Conservation (phyloP, 2,329 filamentous ascomycete genomes). For the Aspergillus pseudoviridinutans region DNA sequence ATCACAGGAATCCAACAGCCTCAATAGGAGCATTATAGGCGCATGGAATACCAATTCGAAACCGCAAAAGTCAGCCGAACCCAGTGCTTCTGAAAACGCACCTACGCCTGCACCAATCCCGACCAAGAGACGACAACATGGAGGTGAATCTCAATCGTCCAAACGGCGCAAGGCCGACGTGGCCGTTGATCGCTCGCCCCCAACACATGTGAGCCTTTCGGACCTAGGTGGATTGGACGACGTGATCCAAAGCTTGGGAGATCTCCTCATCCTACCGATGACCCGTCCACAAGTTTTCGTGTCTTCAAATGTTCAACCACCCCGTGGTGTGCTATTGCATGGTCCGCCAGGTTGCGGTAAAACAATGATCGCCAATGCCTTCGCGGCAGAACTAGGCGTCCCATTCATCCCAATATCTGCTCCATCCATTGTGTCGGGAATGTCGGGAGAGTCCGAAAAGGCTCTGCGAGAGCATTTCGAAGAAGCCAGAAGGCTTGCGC, state of each 20-base stretch:
- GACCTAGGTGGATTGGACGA: slow-evolving; percentile 75
- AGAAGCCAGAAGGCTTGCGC: slow-evolving; percentile 78
- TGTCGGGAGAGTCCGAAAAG: slow-evolving; percentile 87
- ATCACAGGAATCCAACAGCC: slow-evolving; percentile 52
- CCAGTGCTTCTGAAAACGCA: slow-evolving; percentile 18
- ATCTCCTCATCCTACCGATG: slow-evolving; percentile 70
- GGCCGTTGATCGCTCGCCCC: slow-evolving; percentile 59
- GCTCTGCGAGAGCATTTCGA: slow-evolving; percentile 82
- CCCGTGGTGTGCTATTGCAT: slow-evolving; percentile 72
- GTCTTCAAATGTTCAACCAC: slow-evolving; percentile 63
- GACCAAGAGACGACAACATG: slow-evolving; percentile 56
- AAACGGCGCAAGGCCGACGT: slow-evolving; percentile 62
- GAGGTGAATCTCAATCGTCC: slow-evolving; percentile 58
- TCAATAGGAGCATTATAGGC: slow-evolving; percentile 63
- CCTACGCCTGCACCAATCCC: slow-evolving; percentile 27
- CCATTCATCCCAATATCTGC: slow-evolving; percentile 80
- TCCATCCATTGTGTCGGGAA: slow-evolving; percentile 76
- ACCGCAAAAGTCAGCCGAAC: slow-evolving; percentile 27
- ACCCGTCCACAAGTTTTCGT: slow-evolving; percentile 63
- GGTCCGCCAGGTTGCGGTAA: slow-evolving; percentile 84
- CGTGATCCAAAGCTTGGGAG: slow-evolving; percentile 64
- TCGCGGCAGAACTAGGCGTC: slow-evolving; percentile 70
- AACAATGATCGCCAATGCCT: slow-evolving; percentile 76
- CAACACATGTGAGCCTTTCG: slow-evolving; percentile 62
- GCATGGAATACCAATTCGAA: slow-evolving; percentile 50